phyloP scores from a whole-genome alignment of 2,329 filamentous ascomycete genomes.

The Neospermospora avenae region DNA sequence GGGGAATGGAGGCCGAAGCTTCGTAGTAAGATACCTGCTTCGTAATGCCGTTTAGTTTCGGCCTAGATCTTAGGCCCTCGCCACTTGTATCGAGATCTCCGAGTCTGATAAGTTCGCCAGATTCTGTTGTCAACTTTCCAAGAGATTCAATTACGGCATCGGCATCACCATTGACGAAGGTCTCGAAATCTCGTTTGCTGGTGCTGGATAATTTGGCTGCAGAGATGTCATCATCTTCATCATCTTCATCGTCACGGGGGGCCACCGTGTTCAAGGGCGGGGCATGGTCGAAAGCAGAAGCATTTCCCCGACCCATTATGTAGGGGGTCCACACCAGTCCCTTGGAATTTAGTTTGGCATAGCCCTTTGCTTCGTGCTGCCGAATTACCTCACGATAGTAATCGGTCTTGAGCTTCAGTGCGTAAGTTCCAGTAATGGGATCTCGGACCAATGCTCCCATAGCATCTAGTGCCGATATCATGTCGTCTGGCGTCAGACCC shows the following conservation, averaged over 20 bases:
- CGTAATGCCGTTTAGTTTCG: slow-evolving; percentile 26
- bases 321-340: slow-evolving; percentile 94
- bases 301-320: slow-evolving; percentile 85
- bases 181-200: slow-evolving; percentile 28
- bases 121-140: slow-evolving; percentile 30
- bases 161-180: slow-evolving; percentile 26
- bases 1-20: slow-evolving; percentile 51
- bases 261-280: slow-evolving; percentile 83
- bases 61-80: slow-evolving; percentile 17
- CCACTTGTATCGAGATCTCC: slow-evolving; percentile 19
- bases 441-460: slow-evolving; percentile 86
- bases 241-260: slow-evolving; percentile 53
- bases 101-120: slow-evolving; percentile 20
- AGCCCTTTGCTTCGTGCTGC: slow-evolving; percentile 85
- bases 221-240: slow-evolving; percentile 12
- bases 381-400: slow-evolving; percentile 86
- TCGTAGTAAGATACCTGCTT: slow-evolving; percentile 32
- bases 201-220: slow-evolving; percentile 17
- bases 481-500: slow-evolving; percentile 93
- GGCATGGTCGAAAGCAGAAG: slow-evolving; percentile 78
- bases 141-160: slow-evolving; percentile 29
- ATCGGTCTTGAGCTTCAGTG: slow-evolving; percentile 78
- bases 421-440: slow-evolving; percentile 83
- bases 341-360: slow-evolving; percentile 77
- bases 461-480: slow-evolving; percentile 89